Percentiles rank a stretch among this genome's conserved stretches.
These are phyloP conservation scores for Mycena latifolia DNA, from an alignment of 768 basidiomycete genomes.

Conservation along the genomic window DNA sequence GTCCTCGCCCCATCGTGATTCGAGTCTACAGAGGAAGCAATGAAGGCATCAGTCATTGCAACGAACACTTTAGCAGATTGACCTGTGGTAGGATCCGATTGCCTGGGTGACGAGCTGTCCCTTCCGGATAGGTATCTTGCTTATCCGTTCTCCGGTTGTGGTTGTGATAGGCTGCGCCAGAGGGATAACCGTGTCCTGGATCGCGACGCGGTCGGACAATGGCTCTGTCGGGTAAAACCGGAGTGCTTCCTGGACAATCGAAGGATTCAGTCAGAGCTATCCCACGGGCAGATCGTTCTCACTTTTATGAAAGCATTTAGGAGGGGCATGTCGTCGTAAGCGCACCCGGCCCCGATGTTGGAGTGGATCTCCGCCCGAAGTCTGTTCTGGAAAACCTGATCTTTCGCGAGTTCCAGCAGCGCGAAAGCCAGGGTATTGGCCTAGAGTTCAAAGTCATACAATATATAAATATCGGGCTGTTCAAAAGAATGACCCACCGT, in stretches of 20 bases:
- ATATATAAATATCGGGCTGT: not conserved
- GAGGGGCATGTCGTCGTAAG: conserved; percentile 19
- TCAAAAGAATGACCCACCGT: conserved; percentile 1
- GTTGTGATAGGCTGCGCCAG: not conserved
- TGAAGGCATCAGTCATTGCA: too few species aligned
- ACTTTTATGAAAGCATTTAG: conserved; percentile 35
- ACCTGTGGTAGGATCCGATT: conserved; percentile 19
- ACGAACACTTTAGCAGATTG: not conserved
- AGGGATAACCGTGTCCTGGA: conserved; percentile 17
- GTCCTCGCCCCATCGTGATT: conserved; percentile 5
- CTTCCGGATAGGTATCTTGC: conserved; percentile 17
- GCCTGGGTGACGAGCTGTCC: conserved; percentile 17
- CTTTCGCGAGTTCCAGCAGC: conserved; percentile 17
- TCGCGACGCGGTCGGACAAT: conserved; percentile 16
- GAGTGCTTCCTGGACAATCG: conserved; percentile 18
- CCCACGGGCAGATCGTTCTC: not conserved
- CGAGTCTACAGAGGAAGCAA: not conserved
- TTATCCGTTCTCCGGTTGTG: not conserved
- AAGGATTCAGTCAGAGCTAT: not conserved
- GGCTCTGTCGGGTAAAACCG: conserved; percentile 24
- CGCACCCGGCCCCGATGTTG: not conserved
- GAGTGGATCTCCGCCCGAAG: conserved; percentile 21
- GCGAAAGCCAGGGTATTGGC: conserved; percentile 27
- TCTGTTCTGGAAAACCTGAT: conserved; percentile 15
- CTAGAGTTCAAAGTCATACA: not conserved